Conservation (phyloP, 2,329 filamentous ascomycete genomes). For the Paraphaeosphaeria sporulosa region DNA sequence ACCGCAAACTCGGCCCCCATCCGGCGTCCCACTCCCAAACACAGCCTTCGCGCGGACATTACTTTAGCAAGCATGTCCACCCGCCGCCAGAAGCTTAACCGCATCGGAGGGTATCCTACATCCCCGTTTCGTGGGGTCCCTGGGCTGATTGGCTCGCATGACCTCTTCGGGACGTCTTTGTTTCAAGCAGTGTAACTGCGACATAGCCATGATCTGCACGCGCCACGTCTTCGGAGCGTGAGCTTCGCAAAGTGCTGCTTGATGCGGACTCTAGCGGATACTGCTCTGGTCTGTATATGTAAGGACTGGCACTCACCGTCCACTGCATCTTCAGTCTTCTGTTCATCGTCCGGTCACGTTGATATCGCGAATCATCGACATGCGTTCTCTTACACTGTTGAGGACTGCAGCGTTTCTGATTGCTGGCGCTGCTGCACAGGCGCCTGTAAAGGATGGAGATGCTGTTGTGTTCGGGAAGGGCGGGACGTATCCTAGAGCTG, state of each 20-base stretch:
- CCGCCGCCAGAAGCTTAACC: not conserved
- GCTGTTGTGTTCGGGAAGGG: too few species aligned
- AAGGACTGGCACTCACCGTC: too few species aligned
- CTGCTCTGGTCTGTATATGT: constrained; percentile 34
- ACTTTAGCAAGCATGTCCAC: not conserved
- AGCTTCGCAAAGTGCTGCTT: constrained; percentile 4
- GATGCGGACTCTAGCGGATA: not conserved
- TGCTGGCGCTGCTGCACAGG: too few species aligned
- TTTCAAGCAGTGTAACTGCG: not conserved
- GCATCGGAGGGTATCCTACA: not conserved
- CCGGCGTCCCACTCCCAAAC: not conserved
- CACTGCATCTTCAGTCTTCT: too few species aligned
- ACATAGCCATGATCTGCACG: constrained; percentile 3
- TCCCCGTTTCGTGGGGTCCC: not conserved
- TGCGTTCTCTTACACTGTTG: too few species aligned
- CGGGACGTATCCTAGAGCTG: too few species aligned
- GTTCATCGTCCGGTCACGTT: too few species aligned
- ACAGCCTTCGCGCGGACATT: not conserved
- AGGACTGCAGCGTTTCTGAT: too few species aligned
- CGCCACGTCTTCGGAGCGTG: not conserved
- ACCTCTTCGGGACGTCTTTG: not conserved
- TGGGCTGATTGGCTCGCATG: not conserved
- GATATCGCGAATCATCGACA: too few species aligned
- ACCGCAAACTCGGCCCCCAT: not conserved
- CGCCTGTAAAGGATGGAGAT: too few species aligned